Conservation (phyloP, 2,329 filamentous ascomycete genomes). For the Acrocalymma vagum region DNA sequence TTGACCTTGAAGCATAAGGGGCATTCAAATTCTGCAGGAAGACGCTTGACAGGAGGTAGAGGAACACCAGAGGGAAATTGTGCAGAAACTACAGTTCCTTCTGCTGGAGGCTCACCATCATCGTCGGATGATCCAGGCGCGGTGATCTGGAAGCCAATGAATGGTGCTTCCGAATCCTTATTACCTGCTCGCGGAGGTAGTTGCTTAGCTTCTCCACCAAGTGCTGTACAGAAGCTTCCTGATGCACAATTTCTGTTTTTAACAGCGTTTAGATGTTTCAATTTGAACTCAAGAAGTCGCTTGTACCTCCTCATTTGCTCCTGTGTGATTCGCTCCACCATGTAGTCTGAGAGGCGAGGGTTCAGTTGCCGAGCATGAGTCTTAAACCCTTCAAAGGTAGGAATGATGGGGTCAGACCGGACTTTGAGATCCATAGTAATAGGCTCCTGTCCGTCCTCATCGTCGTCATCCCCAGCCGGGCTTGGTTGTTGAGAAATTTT, state of each 20-base stretch:
- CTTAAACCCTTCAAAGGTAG: constrained; percentile 79
- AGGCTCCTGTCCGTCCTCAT: constrained; percentile 60
- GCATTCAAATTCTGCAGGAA: constrained; percentile 91
- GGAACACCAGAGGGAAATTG: constrained; percentile 84
- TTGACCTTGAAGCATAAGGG: constrained; percentile 86
- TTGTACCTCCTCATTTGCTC: constrained; percentile 85
- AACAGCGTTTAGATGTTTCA: constrained; percentile 73
- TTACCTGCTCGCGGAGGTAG: constrained; percentile 68
- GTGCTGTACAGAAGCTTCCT: constrained; percentile 68
- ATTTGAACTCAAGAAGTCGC: constrained; percentile 72
- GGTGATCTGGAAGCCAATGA: constrained; percentile 63
- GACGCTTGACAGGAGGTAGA: constrained; percentile 75
- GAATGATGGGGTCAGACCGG: constrained; percentile 72
- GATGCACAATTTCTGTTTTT: constrained; percentile 67
- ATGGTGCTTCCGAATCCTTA: constrained; percentile 66
- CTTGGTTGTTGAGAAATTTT: constrained; percentile 42
- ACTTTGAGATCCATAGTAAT: constrained; percentile 69
- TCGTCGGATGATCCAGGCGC: constrained; percentile 68
- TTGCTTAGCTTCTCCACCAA: constrained; percentile 71
- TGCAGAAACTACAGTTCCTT: constrained; percentile 74
- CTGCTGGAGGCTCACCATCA: constrained; percentile 70
- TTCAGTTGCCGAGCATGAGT: constrained; percentile 78
- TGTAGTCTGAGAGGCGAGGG: constrained; percentile 70
- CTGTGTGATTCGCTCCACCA: constrained; percentile 82
- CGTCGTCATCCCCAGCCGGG: constrained; percentile 48